phyloP scores from a whole-genome alignment of 257 asterid genomes.

The Anisodus tanguticus region DNA sequence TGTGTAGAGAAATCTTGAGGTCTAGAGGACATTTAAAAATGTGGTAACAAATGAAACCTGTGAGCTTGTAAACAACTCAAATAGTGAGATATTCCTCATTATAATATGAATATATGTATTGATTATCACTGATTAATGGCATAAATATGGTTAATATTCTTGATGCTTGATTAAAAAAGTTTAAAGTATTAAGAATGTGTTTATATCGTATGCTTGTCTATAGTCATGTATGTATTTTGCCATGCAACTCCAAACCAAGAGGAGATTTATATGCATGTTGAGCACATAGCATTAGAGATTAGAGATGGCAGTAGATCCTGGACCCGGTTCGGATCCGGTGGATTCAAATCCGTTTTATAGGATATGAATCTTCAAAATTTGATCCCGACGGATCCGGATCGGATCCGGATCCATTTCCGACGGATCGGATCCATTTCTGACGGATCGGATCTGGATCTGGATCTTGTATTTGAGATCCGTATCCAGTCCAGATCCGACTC shows the following conservation, averaged over 20 bases:
- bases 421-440: too few species aligned
- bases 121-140: not conserved
- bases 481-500: too few species aligned
- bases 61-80: not conserved
- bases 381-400: too few species aligned
- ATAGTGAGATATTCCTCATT: not conserved
- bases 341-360: too few species aligned
- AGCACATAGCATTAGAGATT: too few species aligned
- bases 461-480: too few species aligned
- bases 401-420: too few species aligned
- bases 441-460: too few species aligned
- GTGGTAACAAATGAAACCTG: not conserved
- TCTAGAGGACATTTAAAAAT: not conserved
- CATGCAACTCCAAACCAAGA: not conserved
- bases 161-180: not conserved
- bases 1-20: not conserved
- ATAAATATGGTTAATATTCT: not conserved
- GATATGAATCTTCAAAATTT: too few species aligned
- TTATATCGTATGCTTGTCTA: not conserved
- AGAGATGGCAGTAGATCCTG: too few species aligned
- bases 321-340: too few species aligned
- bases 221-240: not conserved
- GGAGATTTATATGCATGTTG: not conserved
- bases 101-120: not conserved
- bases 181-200: not conserved